phyloP scores from a whole-genome alignment of 805 yeast species.

The Alloascoidea africana region DNA sequence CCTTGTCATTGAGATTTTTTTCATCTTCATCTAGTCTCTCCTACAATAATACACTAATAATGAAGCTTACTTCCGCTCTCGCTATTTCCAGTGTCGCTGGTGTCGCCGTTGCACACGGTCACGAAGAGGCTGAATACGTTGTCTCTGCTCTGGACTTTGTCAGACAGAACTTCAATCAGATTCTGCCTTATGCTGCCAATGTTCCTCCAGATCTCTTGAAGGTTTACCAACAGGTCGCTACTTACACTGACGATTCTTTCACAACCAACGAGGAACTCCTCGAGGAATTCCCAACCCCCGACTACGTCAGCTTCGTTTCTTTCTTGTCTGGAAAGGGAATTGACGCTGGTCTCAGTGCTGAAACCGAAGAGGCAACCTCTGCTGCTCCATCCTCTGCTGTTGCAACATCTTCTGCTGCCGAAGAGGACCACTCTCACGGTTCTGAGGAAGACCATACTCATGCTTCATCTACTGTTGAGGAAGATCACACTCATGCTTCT shows the following conservation, averaged over 20 bases:
- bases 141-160: not conserved
- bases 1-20: no score
- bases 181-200: not conserved
- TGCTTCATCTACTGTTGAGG: not conserved
- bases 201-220: not conserved
- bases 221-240: not conserved
- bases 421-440: not conserved
- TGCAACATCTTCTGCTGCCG: not conserved
- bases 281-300: not conserved
- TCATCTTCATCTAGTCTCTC: no score
- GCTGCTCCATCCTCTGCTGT: not conserved
- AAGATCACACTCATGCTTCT: not conserved
- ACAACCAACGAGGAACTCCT: not conserved
- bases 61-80: no score
- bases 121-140: no score
- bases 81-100: no score
- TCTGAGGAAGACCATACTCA: not conserved
- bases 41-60: no score
- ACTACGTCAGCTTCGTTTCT: not conserved
- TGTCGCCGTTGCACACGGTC: no score
- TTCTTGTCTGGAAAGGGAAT: not conserved
- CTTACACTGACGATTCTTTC: not conserved
- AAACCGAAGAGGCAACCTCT: not conserved
- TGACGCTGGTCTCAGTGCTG: conserved; percentile 1
- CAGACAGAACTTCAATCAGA: not conserved